Conservation (phyloP, 2,329 filamentous ascomycete species). For the Cladosporium colombiae region DNA sequence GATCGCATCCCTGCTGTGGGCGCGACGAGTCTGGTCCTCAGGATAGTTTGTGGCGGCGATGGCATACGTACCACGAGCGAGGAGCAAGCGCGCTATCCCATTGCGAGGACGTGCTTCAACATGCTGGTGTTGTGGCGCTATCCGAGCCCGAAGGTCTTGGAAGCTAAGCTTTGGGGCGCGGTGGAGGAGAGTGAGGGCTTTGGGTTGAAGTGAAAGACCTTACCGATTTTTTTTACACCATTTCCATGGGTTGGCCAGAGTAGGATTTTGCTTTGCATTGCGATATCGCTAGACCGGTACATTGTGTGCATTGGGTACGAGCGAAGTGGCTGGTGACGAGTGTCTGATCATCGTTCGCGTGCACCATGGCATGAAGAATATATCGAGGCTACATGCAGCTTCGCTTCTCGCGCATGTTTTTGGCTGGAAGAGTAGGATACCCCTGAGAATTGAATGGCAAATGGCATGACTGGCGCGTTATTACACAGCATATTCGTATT, state of each 20-base stretch:
- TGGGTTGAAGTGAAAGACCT: slow-evolving; percentile 67
- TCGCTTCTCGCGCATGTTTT: neutral
- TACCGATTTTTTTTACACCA: neutral
- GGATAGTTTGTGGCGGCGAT: slow-evolving; percentile 69
- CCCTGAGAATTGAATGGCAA: neutral
- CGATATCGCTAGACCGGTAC: neutral
- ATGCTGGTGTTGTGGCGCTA: slow-evolving; percentile 77
- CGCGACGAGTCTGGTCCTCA: slow-evolving; percentile 74
- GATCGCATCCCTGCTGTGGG: slow-evolving; percentile 90
- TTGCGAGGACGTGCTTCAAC: slow-evolving; percentile 91
- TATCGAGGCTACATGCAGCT: neutral
- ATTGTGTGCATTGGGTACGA: slow-evolving; percentile 2
- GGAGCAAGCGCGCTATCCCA: slow-evolving; percentile 73
- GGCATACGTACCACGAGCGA: slow-evolving; percentile 43
- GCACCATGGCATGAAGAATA: neutral
- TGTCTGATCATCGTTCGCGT: neutral
- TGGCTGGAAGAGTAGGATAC: neutral
- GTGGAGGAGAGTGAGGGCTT: slow-evolving; percentile 92
- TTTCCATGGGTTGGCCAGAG: neutral
- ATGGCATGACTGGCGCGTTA: neutral
- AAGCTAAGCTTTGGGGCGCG: slow-evolving; percentile 76
- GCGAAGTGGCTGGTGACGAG: neutral
- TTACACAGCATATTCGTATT: neutral
- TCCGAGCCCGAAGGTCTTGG: slow-evolving; percentile 64
- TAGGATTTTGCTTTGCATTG: neutral